These are phyloP conservation scores for Cardamine resedifolia DNA, from an alignment of 345 rosid species.

Conservation along the genomic window DNA sequence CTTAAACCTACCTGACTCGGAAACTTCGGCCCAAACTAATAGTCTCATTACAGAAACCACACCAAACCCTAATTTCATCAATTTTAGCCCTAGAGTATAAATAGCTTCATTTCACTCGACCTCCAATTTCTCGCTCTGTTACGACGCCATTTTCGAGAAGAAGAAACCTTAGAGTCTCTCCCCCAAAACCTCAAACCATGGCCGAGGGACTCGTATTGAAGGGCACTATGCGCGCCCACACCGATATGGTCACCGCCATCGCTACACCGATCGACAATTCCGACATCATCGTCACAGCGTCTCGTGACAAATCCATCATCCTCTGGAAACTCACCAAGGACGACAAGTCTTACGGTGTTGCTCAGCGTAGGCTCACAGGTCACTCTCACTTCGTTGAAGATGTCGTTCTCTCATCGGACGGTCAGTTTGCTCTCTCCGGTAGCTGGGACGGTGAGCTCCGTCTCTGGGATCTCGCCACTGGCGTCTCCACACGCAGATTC, in stretches of 20 bases:
- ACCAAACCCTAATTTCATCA: slow-evolving; percentile 27
- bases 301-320: slow-evolving; percentile 96
- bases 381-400: slow-evolving; percentile 95
- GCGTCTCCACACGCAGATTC: slow-evolving; percentile 70
- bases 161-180: slow-evolving; percentile 6
- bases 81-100: slow-evolving; percentile 24
- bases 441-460: slow-evolving; percentile 99
- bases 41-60: slow-evolving; percentile 3
- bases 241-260: slow-evolving; percentile 93
- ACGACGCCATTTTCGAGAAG: slow-evolving; percentile 32
- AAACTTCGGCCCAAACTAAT: slow-evolving; percentile 9
- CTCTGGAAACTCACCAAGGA: slow-evolving; percentile 89
- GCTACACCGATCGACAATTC: slow-evolving; percentile 91
- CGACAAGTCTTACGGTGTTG: slow-evolving; percentile 72
- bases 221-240: slow-evolving; percentile 93
- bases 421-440: slow-evolving; percentile 95
- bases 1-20: background rate
- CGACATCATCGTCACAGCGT: slow-evolving; percentile 84
- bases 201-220: slow-evolving; percentile 72
- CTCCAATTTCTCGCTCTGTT: background rate
- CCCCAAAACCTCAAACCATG: slow-evolving; percentile 38
- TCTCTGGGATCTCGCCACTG: slow-evolving; percentile 83
- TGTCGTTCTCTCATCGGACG: slow-evolving; percentile 91
- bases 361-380: slow-evolving; percentile 91
- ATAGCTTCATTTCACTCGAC: background rate